These are phyloP conservation scores for Rhizopogon sp. DNA, from an alignment of 768 basidiomycete species.

Conservation along the genomic window DNA sequence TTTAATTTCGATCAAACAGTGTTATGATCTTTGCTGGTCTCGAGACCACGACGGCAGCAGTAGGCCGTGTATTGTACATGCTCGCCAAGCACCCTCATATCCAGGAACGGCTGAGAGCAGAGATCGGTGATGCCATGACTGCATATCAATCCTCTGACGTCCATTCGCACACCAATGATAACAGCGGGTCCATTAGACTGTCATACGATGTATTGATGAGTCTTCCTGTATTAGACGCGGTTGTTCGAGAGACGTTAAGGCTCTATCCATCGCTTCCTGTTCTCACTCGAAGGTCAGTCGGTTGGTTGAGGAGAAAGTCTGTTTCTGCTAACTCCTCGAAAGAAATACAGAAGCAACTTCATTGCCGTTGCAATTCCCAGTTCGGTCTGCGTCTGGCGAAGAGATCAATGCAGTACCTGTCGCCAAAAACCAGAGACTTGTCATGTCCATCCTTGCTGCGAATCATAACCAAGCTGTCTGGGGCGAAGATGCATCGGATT, in stretches of 20 bases:
- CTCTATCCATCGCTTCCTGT: constrained; percentile 36
- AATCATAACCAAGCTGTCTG: constrained; percentile 41
- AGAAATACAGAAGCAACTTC: constrained; percentile 35
- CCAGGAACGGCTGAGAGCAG: constrained; percentile 35
- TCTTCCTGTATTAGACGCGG: constrained; percentile 33
- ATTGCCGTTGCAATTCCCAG: constrained; percentile 27
- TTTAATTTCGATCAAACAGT: neutral
- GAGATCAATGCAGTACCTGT: constrained; percentile 21
- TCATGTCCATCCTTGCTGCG: constrained; percentile 36
- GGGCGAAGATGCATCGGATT: constrained; percentile 36
- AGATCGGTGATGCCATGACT: constrained; percentile 22
- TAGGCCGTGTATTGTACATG: constrained; percentile 31
- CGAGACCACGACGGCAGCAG: constrained; percentile 39
- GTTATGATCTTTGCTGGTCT: constrained; percentile 37
- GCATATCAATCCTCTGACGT: too few relatives aligned
- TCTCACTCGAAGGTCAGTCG: constrained; percentile 35
- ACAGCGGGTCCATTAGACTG: constrained; percentile 23
- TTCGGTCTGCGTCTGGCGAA: constrained; percentile 8
- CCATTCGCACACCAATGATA: too few relatives aligned
- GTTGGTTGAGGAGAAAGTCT: constrained; percentile 10
- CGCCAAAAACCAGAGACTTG: constrained; percentile 32
- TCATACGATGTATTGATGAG: constrained; percentile 34
- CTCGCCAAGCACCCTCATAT: constrained; percentile 31
- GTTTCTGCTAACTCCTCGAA: too few relatives aligned
- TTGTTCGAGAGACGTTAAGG: constrained; percentile 37